A percentile compares a stretch with the other conserved stretches of the same genome.
Evolutionary conservation across 306 rosid genomes (phyloP).

Genomic region (Cicer pinnatifidum): DNA sequence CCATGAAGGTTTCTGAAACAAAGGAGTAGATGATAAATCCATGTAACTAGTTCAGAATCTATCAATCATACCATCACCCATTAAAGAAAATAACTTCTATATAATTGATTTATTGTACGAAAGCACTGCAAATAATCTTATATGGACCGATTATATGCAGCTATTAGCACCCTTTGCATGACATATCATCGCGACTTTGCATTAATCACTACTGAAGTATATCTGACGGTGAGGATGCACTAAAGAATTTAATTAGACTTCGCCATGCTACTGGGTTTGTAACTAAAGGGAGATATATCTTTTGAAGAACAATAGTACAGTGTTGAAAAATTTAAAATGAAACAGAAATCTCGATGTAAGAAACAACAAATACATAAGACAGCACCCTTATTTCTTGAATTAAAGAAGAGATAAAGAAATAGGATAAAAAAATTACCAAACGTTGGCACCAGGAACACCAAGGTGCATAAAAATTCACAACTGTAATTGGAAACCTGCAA

Average conservation of each 20-base stretch:
- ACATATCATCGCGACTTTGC: conserved; percentile 13
- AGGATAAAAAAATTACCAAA: conserved; percentile 65
- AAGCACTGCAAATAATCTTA: conserved; percentile 29
- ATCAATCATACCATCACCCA: conserved; percentile 34
- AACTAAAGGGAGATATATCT: conserved; percentile 11
- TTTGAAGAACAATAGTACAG: conserved; percentile 7
- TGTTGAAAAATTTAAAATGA: conserved; percentile 20
- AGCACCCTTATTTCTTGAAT: conserved; percentile 32
- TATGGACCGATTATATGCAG: conserved; percentile 19
- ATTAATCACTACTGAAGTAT: conserved; percentile 21
- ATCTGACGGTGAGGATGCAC: conserved; percentile 29
- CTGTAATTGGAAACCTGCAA: conserved; percentile 78
- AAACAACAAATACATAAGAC: conserved; percentile 30
- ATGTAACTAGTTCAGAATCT: conserved; percentile 34
- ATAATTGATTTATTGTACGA: conserved; percentile 17
- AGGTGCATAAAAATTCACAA: conserved; percentile 91
- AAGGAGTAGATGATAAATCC: conserved; percentile 38
- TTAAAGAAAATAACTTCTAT: conserved; percentile 33
- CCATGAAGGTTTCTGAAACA: conserved; percentile 94
- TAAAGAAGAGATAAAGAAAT: conserved; percentile 19
- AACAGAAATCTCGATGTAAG: conserved; percentile 13
- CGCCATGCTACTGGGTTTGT: conserved; percentile 6
- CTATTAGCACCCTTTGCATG: conserved; percentile 31
- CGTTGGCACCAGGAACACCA: conserved; percentile 99
- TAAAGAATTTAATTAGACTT: conserved; percentile 42